Evolutionary conservation across 2,329 filamentous ascomycete genomes (phyloP), one percentile per base, ranked within the genome.

Genomic region (Botrytis galanthina): DNA sequence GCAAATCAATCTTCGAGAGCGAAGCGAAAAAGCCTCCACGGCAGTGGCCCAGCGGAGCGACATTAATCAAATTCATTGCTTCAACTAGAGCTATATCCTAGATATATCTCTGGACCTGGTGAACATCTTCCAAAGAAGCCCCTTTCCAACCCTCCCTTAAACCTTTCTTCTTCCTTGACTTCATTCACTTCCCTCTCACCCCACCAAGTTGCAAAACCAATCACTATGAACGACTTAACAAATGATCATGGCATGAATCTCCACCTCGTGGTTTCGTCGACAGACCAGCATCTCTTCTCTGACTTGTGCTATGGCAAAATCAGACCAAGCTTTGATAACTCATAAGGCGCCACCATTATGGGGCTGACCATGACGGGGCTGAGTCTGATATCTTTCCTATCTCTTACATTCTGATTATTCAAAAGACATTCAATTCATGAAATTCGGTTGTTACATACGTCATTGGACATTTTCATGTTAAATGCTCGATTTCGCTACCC

Each of bases 401-500:
- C 39, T 22, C 48, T 42, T 57, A 4, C n/a, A 29, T 57, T 57
- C 22, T 69, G 48, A 57, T 68, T 26, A 35, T 37, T 32, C 48
- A 22, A 20, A 32, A 69, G 51, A 57, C 51, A 32, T 42, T 16
- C 26, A 57, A 69, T 69, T 42, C 18, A 42, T 69, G 35, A 46
- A 70, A 70, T 22, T 60, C 44, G 51, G 37, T 14, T 67, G 42
- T 26, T 60, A 12, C 37, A 44, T 70, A 61, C 54, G 67, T 70
- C 54, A 70, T 70, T 70, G 22, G 35, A n/a, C 67, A 12, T 70
- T 60, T n/a, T 70, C 54, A 61, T 60, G 7, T n/a, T n/a, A 44
- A 46, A 61, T 61, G 7, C 39, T 70, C 44, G 68, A 62, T 46
- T 70, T 61, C 26, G 6, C 48, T 69, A 8, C 18, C 35, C n/a